Evolutionary conservation across 2,329 filamentous ascomycete species (phyloP).

Genomic region (Chalaropsis ovoidea): DNA sequence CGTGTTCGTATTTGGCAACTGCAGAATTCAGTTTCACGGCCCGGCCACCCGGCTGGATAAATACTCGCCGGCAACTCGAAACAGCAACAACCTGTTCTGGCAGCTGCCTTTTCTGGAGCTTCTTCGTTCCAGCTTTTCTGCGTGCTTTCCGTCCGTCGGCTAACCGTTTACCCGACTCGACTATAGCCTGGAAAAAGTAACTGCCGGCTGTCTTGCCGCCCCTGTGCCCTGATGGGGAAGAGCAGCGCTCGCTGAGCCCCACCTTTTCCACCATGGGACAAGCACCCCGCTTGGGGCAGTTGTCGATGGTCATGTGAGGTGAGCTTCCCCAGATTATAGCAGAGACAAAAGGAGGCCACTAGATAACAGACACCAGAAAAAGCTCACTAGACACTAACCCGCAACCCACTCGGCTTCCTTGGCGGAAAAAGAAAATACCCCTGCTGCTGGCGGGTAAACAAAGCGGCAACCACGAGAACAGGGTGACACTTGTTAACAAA

Average conservation of each 20-base stretch:
- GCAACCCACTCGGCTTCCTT: no score
- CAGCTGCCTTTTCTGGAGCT: neutral
- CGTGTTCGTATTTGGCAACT: neutral
- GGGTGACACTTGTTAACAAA: neutral
- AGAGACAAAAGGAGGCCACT: neutral
- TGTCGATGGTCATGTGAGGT: neutral
- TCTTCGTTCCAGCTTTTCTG: neutral
- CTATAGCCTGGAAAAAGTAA: neutral
- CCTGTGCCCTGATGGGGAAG: neutral
- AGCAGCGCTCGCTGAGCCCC: neutral
- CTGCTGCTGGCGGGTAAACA: conserved; percentile 7
- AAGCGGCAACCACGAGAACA: conserved; percentile 5
- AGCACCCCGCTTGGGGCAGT: neutral
- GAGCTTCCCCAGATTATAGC: neutral
- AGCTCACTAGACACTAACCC: neutral
- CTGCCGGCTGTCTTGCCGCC: conserved; percentile 13
- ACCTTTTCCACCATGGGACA: neutral
- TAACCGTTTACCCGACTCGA: conserved; percentile 7
- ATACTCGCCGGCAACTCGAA: no score
- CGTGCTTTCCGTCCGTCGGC: neutral
- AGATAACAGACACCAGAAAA: neutral
- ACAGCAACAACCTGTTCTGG: neutral
- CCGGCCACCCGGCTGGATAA: neutral
- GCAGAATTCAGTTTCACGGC: neutral
- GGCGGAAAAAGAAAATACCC: conserved; percentile 17